Percentiles rank a stretch among this genome's conserved stretches.
These are phyloP conservation scores for Artemisia tridentata DNA, from an alignment of 129 eudicot species.

Conservation along the genomic window DNA sequence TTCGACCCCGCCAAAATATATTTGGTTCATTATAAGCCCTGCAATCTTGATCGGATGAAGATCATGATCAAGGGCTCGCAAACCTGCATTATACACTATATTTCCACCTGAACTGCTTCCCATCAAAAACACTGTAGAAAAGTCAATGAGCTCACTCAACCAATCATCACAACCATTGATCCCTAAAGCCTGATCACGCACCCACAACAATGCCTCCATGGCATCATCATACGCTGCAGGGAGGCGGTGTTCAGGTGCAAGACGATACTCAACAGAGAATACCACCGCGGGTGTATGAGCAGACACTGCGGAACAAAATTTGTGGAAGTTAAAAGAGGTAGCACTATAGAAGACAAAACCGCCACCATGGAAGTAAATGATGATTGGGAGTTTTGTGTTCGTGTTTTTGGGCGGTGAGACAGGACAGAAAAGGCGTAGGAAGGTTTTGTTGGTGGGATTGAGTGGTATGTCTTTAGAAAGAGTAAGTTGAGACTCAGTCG, in stretches of 20 bases:
- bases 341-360: too few species aligned
- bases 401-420: too few species aligned
- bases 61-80: constrained; percentile 39
- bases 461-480: constrained; percentile 57
- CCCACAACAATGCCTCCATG: too few species aligned
- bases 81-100: constrained; percentile 38
- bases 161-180: constrained; percentile 47
- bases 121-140: constrained; percentile 41
- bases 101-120: constrained; percentile 63
- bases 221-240: too few species aligned
- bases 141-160: constrained; percentile 57
- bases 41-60: constrained; percentile 40
- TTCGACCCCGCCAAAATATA: constrained; percentile 48
- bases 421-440: constrained; percentile 45
- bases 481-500: too few species aligned
- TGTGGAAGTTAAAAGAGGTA: too few species aligned
- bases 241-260: too few species aligned
- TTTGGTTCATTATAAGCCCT: constrained; percentile 52
- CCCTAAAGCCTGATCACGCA: constrained; percentile 46
- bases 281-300: too few species aligned
- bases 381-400: too few species aligned
- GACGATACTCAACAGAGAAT: too few species aligned
- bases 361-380: too few species aligned
- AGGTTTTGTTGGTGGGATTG: constrained; percentile 40
- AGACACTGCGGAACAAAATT: too few species aligned